Evolutionary conservation across 768 basidiomycete genomes (phyloP).

Genomic region (Antrodiella citrinella): DNA sequence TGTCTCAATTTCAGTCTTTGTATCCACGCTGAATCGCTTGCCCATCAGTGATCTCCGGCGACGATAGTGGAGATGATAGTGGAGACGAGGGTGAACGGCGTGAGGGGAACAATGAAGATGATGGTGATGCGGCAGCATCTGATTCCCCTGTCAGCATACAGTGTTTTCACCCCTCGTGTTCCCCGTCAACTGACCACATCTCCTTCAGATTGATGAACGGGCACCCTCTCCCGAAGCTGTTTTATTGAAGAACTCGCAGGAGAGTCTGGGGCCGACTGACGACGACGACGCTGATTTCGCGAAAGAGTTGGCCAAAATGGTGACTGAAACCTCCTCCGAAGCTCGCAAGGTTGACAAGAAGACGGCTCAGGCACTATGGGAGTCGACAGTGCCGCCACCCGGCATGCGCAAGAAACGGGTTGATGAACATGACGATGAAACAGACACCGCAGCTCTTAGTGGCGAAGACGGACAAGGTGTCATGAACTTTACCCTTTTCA

Average conservation of each 20-base stretch:
- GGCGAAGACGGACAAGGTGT: slow-evolving; percentile 29
- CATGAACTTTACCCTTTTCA: slow-evolving; percentile 91
- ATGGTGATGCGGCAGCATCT: slow-evolving; percentile 45
- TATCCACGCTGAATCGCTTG: not conserved
- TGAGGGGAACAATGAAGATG: slow-evolving; percentile 54
- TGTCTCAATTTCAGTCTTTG: slow-evolving; percentile 1
- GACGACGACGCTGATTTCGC: slow-evolving; percentile 92
- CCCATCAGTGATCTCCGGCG: slow-evolving; percentile 24
- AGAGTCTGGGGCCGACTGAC: slow-evolving; percentile 73
- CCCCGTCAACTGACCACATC: too few species aligned
- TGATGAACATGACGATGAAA: slow-evolving; percentile 51
- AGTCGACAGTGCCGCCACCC: slow-evolving; percentile 71
- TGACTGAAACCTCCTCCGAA: slow-evolving; percentile 80
- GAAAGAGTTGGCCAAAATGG: slow-evolving; percentile 91
- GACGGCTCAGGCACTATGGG: slow-evolving; percentile 81
- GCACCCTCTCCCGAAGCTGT: slow-evolving; percentile 80
- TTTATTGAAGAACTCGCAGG: slow-evolving; percentile 59
- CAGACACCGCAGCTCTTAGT: slow-evolving; percentile 15
- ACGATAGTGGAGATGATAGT: slow-evolving; percentile 55
- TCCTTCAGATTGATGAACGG: slow-evolving; percentile 50
- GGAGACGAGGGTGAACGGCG: slow-evolving; percentile 37
- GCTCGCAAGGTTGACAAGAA: slow-evolving; percentile 83
- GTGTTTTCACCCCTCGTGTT: too few species aligned
- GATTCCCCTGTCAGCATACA: slow-evolving; percentile 45
- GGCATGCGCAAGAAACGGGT: slow-evolving; percentile 55